Base-by-base conservation (phyloP, 352 stramenopile species). In the Globisporangium spiculum region DNA sequence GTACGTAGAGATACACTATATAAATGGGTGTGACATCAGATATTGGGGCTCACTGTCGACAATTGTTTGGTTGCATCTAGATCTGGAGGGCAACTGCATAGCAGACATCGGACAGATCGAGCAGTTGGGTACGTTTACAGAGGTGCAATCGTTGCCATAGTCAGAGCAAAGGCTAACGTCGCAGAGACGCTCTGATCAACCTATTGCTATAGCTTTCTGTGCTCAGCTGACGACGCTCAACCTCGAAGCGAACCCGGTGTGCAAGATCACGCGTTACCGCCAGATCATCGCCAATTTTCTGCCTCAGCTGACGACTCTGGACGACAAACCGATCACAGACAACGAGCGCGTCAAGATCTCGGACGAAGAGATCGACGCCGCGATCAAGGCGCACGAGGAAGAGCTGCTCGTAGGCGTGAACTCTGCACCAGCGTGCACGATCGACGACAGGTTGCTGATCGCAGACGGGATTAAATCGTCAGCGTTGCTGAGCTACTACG, bases 51-150 rank as follows among this genome's bases (percentile, higher is more conserved):
- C 38, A 48, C 38, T 48, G 12, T 20, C 18, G 14, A 12, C 10
- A 8, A 41, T 41, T 41, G 3, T 12, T 16, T 48, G 38, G 14
- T 12, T 38, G 6, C 59, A 4, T 44, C 10, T 67, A 89, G 86
- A 96, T 70, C 64, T 96, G 27, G 74, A 92, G 71, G 82, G 75
- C 22, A 96, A 96, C 65, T 66, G 66, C 34, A 72, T 97, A 30
- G 27, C 71, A 0, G 89, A 97, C 56, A 78, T 94, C 8, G 79
- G 79, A 0, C 84, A 96, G 66, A 72, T 93, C 60, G 87, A 94
- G 69, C 84, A 94, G 55, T 75, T 97, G 5, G 84, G 88, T 86
- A 71, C 63, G 70, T 68, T 32, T 41, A 30, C 1, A 20, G 64
- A n/a, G 0, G 12, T 36, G 9, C 12, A 48, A 7, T 20, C 14